Evolutionary conservation across 78 protist species (phyloP).

Genomic region (Isochrysis galbana): DNA sequence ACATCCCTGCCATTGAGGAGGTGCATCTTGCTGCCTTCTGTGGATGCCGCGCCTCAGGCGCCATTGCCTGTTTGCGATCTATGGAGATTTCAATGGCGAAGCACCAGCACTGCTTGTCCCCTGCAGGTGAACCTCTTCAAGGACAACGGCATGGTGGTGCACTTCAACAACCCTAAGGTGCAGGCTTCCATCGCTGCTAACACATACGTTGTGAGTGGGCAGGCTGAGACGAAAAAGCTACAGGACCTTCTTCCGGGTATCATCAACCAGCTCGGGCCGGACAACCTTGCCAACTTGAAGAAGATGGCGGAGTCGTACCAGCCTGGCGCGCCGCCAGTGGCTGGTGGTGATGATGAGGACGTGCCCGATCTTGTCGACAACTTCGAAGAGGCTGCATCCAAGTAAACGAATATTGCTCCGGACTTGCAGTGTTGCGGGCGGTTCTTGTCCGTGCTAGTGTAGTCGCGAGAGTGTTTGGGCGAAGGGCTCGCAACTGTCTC

Average conservation of each 20-base stretch:
- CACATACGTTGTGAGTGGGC: slow-evolving; percentile 61
- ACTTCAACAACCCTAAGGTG: slow-evolving; percentile 60
- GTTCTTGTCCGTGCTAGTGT: too few species aligned
- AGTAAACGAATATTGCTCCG: too few species aligned
- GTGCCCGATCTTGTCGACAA: slow-evolving; percentile 38
- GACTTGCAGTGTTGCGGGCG: too few species aligned
- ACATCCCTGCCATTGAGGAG: slow-evolving; percentile 67
- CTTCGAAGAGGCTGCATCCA: not conserved
- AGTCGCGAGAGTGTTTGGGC: too few species aligned
- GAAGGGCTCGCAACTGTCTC: too few species aligned
- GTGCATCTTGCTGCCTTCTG: not conserved
- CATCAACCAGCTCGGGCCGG: slow-evolving; percentile 66
- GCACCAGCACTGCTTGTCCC: not conserved
- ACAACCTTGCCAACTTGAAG: slow-evolving; percentile 58
- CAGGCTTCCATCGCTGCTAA: slow-evolving; percentile 64
- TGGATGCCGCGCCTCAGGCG: not conserved
- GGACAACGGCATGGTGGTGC: slow-evolving; percentile 64
- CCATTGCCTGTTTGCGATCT: too few species aligned
- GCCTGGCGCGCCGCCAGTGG: not conserved
- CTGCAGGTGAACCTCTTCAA: slow-evolving; percentile 52
- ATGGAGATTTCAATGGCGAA: too few species aligned
- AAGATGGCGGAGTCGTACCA: slow-evolving; percentile 38
- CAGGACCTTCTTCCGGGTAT: slow-evolving; percentile 65
- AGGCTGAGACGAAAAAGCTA: slow-evolving; percentile 57
- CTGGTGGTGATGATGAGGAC: slow-evolving; percentile 37